Base-by-base conservation (phyloP, 1,139 yeast genomes). In the Geotrichum citri-aurantii region DNA sequence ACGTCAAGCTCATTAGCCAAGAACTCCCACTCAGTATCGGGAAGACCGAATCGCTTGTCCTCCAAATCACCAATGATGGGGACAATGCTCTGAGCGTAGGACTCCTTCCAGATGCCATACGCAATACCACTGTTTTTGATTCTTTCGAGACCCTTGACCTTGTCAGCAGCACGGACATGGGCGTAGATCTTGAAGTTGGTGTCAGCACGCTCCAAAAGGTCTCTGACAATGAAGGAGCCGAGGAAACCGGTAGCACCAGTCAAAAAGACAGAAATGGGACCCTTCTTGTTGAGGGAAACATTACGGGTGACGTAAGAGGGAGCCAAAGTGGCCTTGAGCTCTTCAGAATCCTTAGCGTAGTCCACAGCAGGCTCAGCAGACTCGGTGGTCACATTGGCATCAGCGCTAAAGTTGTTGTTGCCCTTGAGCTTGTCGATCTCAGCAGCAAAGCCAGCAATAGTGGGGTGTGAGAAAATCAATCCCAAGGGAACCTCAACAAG, bases 191-290 rank as follows among this genome's bases (percentile, higher is more conserved):
- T 84, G 65, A 86, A 77, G 40, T 76, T 70, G 19, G 72, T 68
- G 44, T 79, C 71, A 12, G 68, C 68, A 64, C 87, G 79, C 55
- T 79, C 79, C 65, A 92, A 76, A 55, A 93, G 74, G 67, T 93
- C 96, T 51, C 88, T 80, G 55, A 92, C 73, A 59, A 93, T 84
- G 69, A 87, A 93, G 1, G 97, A 84, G 37, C 99, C 99, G 65
- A 95, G 77, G 81, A 93, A 95, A 2, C 99, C 99, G 46, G 99
- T 95, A 42, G 86, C 90, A 70, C 99, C 99, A 26, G 99, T 95
- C 50, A 95, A 82, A 67, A 95, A 90, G 0, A 91, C 88, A 63
- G 84, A 86, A 53, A 87, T 68, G 3, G 71, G 64, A 24, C 73
- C 71, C 0, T 64, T 69, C 6, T 76, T 64, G 53, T 75, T 69